These are phyloP conservation scores for Vigna trinervia DNA, from an alignment of 306 rosid genomes.

Conservation along the genomic window DNA sequence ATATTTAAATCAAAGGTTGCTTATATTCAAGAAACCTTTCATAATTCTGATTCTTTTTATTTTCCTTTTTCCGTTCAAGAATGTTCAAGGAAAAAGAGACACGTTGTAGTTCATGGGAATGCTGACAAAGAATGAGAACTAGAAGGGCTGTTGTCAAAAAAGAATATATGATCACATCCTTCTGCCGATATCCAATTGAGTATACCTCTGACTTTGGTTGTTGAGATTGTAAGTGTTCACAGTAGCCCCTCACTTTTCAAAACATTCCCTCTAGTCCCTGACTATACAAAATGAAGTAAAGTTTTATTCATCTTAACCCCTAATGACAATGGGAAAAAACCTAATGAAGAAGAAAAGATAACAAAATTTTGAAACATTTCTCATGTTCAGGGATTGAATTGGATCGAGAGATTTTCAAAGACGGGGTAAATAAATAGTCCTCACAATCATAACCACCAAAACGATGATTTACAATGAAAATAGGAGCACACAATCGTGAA, in stretches of 20 bases:
- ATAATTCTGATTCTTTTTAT: no score
- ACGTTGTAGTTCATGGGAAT: background rate
- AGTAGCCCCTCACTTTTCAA: background rate
- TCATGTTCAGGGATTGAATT: background rate
- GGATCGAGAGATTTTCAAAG: background rate
- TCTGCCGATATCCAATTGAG: no score
- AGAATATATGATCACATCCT: no score
- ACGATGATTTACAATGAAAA: background rate
- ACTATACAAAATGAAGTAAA: background rate
- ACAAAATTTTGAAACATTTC: background rate
- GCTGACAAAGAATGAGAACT: constrained; percentile 13
- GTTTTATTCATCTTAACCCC: background rate
- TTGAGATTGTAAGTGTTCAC: constrained; percentile 1
- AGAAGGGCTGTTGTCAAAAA: background rate
- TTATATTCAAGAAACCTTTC: no score
- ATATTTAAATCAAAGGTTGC: background rate
- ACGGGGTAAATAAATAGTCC: background rate
- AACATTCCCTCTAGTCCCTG: background rate
- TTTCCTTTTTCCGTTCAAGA: no score
- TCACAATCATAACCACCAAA: background rate
- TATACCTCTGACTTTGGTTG: background rate
- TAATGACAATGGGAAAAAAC: background rate
- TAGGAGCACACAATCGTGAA: constrained; percentile 31
- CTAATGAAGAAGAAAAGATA: background rate
- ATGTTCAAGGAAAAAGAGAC: no score